A percentile compares a stretch with the other conserved stretches of the same genome.
Evolutionary conservation across 2,329 filamentous ascomycete genomes (phyloP).

Genomic region (Apiospora marii): DNA sequence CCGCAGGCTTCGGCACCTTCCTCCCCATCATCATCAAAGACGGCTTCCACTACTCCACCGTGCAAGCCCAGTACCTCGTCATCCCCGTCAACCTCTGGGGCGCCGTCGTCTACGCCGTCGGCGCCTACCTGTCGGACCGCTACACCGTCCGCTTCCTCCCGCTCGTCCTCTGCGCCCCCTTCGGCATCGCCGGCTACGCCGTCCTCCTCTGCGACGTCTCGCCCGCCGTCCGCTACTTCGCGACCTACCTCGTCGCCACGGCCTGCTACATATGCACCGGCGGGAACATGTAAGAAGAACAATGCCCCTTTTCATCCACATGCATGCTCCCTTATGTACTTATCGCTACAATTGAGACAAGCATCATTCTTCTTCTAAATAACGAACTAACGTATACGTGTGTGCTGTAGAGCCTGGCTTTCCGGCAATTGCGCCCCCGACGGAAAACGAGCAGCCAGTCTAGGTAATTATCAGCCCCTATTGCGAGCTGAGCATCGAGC

Average conservation of each 20-base stretch:
- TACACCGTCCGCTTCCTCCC: slow-evolving; percentile 47
- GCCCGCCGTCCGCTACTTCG: slow-evolving; percentile 36
- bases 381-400: background rate
- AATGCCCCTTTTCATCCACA: background rate
- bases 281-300: slow-evolving; percentile 35
- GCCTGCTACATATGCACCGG: slow-evolving; percentile 38
- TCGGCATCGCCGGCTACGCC: slow-evolving; percentile 38
- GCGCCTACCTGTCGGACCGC: slow-evolving; percentile 47
- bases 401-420: slow-evolving; percentile 35
- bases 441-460: slow-evolving; percentile 39
- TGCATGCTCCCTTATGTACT: background rate
- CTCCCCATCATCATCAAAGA: slow-evolving; percentile 51
- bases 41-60: slow-evolving; percentile 47
- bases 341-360: background rate
- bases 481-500: background rate
- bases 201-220: slow-evolving; percentile 36
- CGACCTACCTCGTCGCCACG: slow-evolving; percentile 38
- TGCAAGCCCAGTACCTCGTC: slow-evolving; percentile 48
- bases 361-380: background rate
- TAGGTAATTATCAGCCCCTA: slow-evolving; percentile 26
- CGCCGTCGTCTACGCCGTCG: slow-evolving; percentile 47
- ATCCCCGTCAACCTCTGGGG: slow-evolving; percentile 52
- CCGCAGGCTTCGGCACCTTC: slow-evolving; percentile 47
- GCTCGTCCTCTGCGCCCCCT: slow-evolving; percentile 41
- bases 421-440: slow-evolving; percentile 39